Base-by-base conservation (phyloP, 2,329 filamentous ascomycete species). In the Pezicula rhizophila region DNA sequence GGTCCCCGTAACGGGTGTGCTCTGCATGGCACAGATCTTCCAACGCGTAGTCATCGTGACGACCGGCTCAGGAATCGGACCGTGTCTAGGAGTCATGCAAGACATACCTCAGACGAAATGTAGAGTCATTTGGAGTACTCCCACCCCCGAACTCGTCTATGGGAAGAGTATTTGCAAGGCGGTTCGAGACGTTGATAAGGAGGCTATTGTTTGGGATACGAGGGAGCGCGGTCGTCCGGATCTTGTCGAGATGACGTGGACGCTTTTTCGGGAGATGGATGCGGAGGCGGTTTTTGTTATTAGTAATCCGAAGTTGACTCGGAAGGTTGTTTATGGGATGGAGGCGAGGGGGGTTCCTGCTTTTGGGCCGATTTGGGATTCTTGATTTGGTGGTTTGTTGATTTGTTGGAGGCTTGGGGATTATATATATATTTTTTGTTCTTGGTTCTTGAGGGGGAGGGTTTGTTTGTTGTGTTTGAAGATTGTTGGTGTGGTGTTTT, bases 1-100 rank as follows among this genome's bases (percentile, higher is more conserved):
- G 2, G 69, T 77, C 1, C 74, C 78, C 2, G 60, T 59, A 1
- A 60, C 59, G 14, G 66, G 66, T 28, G 65, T 67, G 1, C 59
- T 68, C 38, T 64, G 64, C 48, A 64, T 68, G 51, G 59, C 63
- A 2, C 59, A 61, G 23, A 53, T 66, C 5, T 69, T 69, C 53
- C 58, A 60, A 17, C 53, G 58, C 15, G 59, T 68, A 8, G 62
- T 69, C 35, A 59, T 70, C 10, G 62, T 70, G n/a, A 65, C 64
- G 2, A 70, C 68, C 1, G 67, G 68, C 7, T 65, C 60, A 12
- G 68, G 68, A 2, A 69, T 70, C 42, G 67, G 67, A 0, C 67
- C 68, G 6, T 66, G 65, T 41, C 60, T 70, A 3, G 57, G 59
- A 8, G 59, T 63, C 34, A 59, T 69, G 45, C 52, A 56, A 31